These are phyloP conservation scores for Zarea fungicola DNA, from an alignment of 2,329 filamentous ascomycete genomes.

Conservation along the genomic window DNA sequence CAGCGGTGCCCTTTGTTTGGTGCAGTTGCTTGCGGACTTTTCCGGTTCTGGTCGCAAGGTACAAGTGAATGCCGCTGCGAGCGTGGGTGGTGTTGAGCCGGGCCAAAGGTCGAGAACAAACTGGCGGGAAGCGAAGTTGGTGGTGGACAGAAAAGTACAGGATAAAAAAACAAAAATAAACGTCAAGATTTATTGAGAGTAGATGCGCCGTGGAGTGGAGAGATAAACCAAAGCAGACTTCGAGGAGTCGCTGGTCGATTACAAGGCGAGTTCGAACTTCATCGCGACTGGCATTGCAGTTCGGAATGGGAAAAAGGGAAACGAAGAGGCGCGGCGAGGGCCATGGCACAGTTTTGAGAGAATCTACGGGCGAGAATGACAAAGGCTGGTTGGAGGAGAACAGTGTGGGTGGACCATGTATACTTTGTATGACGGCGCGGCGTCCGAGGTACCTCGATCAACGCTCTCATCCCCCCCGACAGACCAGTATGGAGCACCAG, in stretches of 20 bases:
- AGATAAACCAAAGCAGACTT: constrained; percentile 47
- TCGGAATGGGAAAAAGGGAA: constrained; percentile 42
- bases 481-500: not conserved
- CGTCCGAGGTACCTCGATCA: not conserved
- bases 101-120: constrained; percentile 15
- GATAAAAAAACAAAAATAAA: constrained; percentile 18
- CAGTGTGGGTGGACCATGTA: constrained; percentile 11
- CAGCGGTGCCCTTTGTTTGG: not conserved
- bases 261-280: constrained; percentile 49
- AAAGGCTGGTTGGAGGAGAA: constrained; percentile 19
- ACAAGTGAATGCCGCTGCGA: constrained; percentile 48
- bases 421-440: not conserved
- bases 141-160: constrained; percentile 16
- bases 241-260: constrained; percentile 46
- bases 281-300: constrained; percentile 46
- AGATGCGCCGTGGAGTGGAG: constrained; percentile 34
- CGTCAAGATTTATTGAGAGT: constrained; percentile 1
- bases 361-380: constrained; percentile 15
- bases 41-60: constrained; percentile 34
- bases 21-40: not conserved
- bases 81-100: constrained; percentile 16
- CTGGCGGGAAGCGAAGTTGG: constrained; percentile 9
- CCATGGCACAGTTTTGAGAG: constrained; percentile 34
- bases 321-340: constrained; percentile 21
- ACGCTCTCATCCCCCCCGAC: too few relatives aligned